Conservation (phyloP, 768 basidiomycete species). For the Chiua virens region DNA sequence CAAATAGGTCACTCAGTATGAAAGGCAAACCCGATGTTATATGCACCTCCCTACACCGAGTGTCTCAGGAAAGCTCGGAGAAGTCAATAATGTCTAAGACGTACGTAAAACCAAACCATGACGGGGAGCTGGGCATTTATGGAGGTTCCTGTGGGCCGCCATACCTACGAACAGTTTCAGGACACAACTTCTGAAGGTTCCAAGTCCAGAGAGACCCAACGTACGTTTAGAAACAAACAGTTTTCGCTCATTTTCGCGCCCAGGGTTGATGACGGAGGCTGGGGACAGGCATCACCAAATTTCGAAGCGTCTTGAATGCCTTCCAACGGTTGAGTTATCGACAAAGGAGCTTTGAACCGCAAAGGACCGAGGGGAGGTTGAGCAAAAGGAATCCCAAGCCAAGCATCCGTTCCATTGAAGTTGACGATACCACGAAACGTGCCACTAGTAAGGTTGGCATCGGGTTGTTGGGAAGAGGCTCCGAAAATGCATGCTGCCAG, state of each 20-base stretch:
- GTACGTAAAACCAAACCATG: constrained; percentile 22
- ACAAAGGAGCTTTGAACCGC: constrained; percentile 56
- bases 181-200: neutral
- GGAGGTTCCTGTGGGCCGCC: constrained; percentile 13
- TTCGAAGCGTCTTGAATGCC: constrained; percentile 41
- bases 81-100: neutral
- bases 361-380: constrained; percentile 53
- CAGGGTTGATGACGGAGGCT: constrained; percentile 35
- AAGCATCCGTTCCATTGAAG: constrained; percentile 49
- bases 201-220: neutral
- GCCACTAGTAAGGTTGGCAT: constrained; percentile 43
- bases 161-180: constrained; percentile 8
- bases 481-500: neutral
- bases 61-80: neutral
- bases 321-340: constrained; percentile 33
- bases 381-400: constrained; percentile 64
- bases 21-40: constrained; percentile 7
- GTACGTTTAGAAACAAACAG: constrained; percentile 54
- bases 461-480: constrained; percentile 10
- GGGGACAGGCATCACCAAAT: constrained; percentile 60
- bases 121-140: constrained; percentile 11
- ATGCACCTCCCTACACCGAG: constrained; percentile 11
- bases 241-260: constrained; percentile 51
- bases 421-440: constrained; percentile 46
- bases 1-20: neutral